Evolutionary conservation across 2,329 filamentous ascomycete genomes (phyloP), one percentile per base, ranked within the genome.

Genomic region (Sporothrix inflata): DNA sequence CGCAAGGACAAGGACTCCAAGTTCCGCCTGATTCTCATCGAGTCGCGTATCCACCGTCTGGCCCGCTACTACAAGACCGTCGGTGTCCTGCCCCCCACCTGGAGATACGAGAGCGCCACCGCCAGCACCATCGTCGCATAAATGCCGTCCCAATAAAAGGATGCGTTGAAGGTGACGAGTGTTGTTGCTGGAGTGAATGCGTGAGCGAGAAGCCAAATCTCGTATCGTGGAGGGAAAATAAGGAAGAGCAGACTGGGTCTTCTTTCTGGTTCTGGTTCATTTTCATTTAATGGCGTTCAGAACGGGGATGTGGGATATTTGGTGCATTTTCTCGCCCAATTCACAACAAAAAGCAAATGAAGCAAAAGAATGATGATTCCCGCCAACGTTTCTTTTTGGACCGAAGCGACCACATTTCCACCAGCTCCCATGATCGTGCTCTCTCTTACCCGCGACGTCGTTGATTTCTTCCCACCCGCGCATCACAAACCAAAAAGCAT

Each of bases 1-100:
- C 95, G 96, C 87, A 99, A 99, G 91, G 96, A 99, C 90, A 97
- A 94, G 90, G 96, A 99, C 90, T 93, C 92, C 89, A 99, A 99
- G 90, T 99, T 99, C 93, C 95, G 96, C 84, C 93, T 99, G 78
- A 99, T 99, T 95, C 92, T 99, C 80, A 97, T 99, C 87, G 96
- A 99, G 90, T 98, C 96, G 84, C 94, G 97, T 87, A 98, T 99
- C 87, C 96, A 99, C 92, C 95, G 96, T 88, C 92, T 99, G 79
- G 96, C 94, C 83, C 92, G 91, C 88, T 77, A 76, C 92, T 99
- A 98, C 93, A 98, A 98, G 93, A 95, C 94, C 84, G 95, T 91
- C 82, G 89, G 89, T 83, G 88, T 91, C 81, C 88, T 91, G 75
- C 89, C 95, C 81, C 95, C 95, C 79, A 98, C 93, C 87, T 98